Evolutionary conservation across 129 eudicot species (phyloP), one percentile per base, ranked within the genome.

Genomic region (Mikania micrantha): DNA sequence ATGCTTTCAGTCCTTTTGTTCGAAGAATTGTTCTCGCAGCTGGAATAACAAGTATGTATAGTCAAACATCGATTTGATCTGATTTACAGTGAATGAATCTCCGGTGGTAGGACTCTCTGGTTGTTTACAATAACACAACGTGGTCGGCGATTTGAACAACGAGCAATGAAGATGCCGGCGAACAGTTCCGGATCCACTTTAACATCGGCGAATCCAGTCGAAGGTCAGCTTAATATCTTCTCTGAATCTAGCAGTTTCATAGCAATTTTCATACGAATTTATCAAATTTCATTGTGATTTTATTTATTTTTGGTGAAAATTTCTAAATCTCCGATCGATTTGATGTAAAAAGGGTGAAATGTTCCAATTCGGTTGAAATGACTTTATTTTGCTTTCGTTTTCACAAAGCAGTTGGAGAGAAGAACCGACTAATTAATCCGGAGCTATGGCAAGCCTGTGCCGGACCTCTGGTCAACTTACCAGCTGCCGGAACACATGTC

Each of bases 401-500:
- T 28, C 50, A 2, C 7, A 17, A 10, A 29, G 21, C 13, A 41
- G 70, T 32, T 82, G 95, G 24, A 36, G 98, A 85, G 85, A 88
- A 91, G 78, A 91, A 88, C 77, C 82, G 80, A 24, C 72, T 83
- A 65, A 80, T 80, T 15, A 91, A 91, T 60, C 77, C 75, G 29
- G 98, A 91, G 81, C 85, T 91, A 82, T 91, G 98, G 98, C 98
- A 91, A 57, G 86, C 96, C 19, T 91, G 98, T 60, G 96, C 98
- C 78, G 98, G 98, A 36, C 98, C 98, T 34, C 85, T 91, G 82
- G 95, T 84, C 60, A 85, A 80, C 87, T 74, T 91, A 69, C 98
- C 98, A 78, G 94, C 87, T 2, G 95, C 96, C 56, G 96, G 98
- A 73, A 88, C 94, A 78, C 95, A 91, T 71, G 96, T 91, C 28